These are phyloP conservation scores for Gonium pectorale DNA, from an alignment of 139 green algal genomes.

Conservation along the genomic window DNA sequence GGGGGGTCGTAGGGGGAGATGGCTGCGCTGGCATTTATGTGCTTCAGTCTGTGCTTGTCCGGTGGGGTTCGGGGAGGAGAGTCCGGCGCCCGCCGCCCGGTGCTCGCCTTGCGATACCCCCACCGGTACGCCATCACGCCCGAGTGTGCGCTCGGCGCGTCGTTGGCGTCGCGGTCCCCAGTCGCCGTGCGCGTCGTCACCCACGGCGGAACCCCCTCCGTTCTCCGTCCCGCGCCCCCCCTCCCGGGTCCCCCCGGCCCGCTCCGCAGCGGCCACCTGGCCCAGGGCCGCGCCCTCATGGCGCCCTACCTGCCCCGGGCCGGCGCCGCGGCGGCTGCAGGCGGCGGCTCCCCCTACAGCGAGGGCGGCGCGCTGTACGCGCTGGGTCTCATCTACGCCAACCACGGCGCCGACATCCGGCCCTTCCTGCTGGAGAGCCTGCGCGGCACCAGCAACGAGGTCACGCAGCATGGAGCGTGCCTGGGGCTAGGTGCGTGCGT, in stretches of 20 bases:
- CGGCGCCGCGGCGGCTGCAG: constrained; percentile 52
- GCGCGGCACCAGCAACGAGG: constrained; percentile 84
- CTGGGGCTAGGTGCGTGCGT: constrained; percentile 90
- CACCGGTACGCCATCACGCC: too few species aligned
- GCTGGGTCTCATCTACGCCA: constrained; percentile 96
- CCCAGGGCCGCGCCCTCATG: constrained; percentile 85
- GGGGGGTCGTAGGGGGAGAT: too few species aligned
- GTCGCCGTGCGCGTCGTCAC: too few species aligned
- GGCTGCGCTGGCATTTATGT: too few species aligned
- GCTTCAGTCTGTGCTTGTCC: too few species aligned
- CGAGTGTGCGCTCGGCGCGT: too few species aligned
- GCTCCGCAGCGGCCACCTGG: constrained; percentile 83
- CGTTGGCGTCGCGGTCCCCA: too few species aligned
- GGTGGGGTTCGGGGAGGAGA: too few species aligned
- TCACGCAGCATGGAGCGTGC: constrained; percentile 96
- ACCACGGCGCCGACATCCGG: constrained; percentile 85
- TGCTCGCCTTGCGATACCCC: too few species aligned
- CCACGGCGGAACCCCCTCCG: too few species aligned
- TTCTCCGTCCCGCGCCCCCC: too few species aligned
- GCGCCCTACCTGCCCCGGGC: constrained; percentile 93
- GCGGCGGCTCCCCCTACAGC: constrained; percentile 52
- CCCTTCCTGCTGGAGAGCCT: constrained; percentile 91
- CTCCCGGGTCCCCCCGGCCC: not conserved
- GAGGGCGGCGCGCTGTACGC: constrained; percentile 98
- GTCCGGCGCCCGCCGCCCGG: too few species aligned